phyloP scores from a whole-genome alignment of 306 rosid genomes.

The Lablab purpureus region DNA sequence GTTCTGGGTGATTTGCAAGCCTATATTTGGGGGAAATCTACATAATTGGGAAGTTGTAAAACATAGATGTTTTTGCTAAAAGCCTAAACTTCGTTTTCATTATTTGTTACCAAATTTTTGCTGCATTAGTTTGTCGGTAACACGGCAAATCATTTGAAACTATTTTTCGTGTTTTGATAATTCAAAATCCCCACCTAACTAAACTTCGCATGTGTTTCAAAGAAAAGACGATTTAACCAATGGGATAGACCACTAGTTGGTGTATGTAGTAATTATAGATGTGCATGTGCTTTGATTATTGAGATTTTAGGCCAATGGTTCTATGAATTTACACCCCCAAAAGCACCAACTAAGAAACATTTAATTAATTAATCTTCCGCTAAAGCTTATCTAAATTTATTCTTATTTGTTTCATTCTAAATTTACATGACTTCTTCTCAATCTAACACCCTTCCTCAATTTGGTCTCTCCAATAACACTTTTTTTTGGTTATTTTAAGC shows the following conservation, averaged over 20 bases:
- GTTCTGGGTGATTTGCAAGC: conserved; percentile 13
- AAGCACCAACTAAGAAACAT: background rate
- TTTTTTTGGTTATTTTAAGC: background rate
- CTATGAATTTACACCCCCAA: background rate
- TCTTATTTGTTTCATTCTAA: background rate
- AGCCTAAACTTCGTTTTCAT: conserved; percentile 54
- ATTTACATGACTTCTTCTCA: background rate
- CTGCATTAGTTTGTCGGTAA: conserved; percentile 58
- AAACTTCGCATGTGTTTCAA: conserved; percentile 22
- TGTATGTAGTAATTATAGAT: background rate
- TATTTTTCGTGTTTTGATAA: conserved; percentile 26
- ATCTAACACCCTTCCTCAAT: background rate
- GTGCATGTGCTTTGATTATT: conserved; percentile 1
- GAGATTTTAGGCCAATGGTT: background rate
- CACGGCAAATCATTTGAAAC: conserved; percentile 53
- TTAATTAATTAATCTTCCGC: background rate
- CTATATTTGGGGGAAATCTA: background rate
- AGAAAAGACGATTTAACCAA: conserved; percentile 2
- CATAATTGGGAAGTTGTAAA: conserved; percentile 23
- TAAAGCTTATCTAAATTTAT: background rate
- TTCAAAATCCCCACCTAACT: conserved; percentile 41
- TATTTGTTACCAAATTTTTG: conserved; percentile 42
- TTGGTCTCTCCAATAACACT: background rate
- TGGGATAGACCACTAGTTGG: conserved; percentile 7
- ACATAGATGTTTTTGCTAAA: conserved; percentile 41